These are phyloP conservation scores for Pholiota conissans DNA, from an alignment of 768 basidiomycete genomes.

Conservation along the genomic window DNA sequence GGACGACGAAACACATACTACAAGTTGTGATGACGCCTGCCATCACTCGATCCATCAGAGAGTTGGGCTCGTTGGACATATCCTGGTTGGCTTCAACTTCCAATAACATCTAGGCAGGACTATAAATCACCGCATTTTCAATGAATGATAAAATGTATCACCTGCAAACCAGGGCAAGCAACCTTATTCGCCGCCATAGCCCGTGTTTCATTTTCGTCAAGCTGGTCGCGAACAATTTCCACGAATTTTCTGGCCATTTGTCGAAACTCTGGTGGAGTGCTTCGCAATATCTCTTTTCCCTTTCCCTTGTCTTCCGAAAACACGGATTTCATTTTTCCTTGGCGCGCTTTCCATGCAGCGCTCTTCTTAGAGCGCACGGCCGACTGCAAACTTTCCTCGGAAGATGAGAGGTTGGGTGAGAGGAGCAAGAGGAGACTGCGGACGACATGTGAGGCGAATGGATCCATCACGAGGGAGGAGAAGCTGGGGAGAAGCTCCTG, in stretches of 20 bases:
- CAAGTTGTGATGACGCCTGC: constrained; percentile 70
- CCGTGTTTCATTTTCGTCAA: constrained; percentile 72
- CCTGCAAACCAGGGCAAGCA: constrained; percentile 77
- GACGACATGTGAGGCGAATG: constrained; percentile 89
- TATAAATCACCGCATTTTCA: constrained; percentile 9
- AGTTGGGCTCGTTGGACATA: constrained; percentile 57
- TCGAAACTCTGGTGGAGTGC: constrained; percentile 49
- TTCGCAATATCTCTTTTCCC: constrained; percentile 26
- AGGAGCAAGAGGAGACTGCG: constrained; percentile 78
- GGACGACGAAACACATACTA: constrained; percentile 43
- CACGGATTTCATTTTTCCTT: constrained; percentile 80
- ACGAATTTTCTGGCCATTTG: constrained; percentile 47
- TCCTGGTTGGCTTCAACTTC: constrained; percentile 77
- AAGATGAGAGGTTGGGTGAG: constrained; percentile 54
- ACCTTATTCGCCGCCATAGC: constrained; percentile 76
- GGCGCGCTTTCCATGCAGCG: constrained; percentile 76
- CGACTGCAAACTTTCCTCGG: constrained; percentile 35
- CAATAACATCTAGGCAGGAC: constrained; percentile 61
- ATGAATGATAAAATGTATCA: constrained; percentile 25
- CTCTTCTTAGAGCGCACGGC: constrained; percentile 83
- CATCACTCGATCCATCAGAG: constrained; percentile 80
- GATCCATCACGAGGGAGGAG: constrained; percentile 70
- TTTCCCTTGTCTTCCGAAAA: constrained; percentile 50
- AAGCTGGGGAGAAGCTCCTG: constrained; percentile 75
- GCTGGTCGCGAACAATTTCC: constrained; percentile 46